Evolutionary conservation across 2,329 filamentous ascomycete genomes (phyloP).

Genomic region (Lasiodiplodia theobromae): DNA sequence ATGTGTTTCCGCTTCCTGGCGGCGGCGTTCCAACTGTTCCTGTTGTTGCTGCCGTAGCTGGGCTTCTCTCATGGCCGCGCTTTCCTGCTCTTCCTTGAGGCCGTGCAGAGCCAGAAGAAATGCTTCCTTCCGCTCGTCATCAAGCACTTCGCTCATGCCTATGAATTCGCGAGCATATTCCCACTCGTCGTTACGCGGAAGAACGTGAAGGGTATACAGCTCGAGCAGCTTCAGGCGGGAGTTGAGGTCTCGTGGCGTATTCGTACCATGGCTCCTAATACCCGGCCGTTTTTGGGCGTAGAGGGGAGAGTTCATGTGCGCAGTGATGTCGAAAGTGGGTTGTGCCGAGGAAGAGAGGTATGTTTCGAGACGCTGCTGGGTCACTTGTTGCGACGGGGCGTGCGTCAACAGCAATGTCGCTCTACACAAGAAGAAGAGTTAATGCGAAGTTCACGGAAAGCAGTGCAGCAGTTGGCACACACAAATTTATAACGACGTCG

Average conservation of each 20-base stretch:
- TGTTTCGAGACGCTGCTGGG: slow-evolving; percentile 86
- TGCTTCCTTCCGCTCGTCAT: slow-evolving; percentile 88
- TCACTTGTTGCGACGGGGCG: slow-evolving; percentile 80
- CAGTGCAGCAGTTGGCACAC: slow-evolving; percentile 30
- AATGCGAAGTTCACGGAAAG: background rate
- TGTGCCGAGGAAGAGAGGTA: slow-evolving; percentile 81
- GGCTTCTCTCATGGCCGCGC: slow-evolving; percentile 69
- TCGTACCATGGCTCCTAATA: slow-evolving; percentile 66
- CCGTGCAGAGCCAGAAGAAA: slow-evolving; percentile 87
- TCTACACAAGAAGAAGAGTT: slow-evolving; percentile 55
- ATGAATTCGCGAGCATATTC: slow-evolving; percentile 95
- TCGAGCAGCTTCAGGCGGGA: slow-evolving; percentile 91
- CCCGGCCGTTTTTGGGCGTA: slow-evolving; percentile 43
- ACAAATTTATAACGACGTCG: slow-evolving; percentile 92
- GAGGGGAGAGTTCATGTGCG: slow-evolving; percentile 62
- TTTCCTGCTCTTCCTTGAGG: slow-evolving; percentile 81
- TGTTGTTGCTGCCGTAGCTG: slow-evolving; percentile 68
- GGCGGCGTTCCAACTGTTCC: slow-evolving; percentile 60
- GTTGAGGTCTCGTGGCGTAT: slow-evolving; percentile 83
- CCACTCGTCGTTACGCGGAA: slow-evolving; percentile 95
- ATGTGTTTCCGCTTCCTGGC: slow-evolving; percentile 49
- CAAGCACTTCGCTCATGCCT: slow-evolving; percentile 80
- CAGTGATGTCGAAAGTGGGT: slow-evolving; percentile 75
- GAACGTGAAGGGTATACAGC: slow-evolving; percentile 91
- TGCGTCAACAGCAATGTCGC: slow-evolving; percentile 92